phyloP scores from a whole-genome alignment of 1,139 yeast genomes.

The Debaryomyces psychrophilus region DNA sequence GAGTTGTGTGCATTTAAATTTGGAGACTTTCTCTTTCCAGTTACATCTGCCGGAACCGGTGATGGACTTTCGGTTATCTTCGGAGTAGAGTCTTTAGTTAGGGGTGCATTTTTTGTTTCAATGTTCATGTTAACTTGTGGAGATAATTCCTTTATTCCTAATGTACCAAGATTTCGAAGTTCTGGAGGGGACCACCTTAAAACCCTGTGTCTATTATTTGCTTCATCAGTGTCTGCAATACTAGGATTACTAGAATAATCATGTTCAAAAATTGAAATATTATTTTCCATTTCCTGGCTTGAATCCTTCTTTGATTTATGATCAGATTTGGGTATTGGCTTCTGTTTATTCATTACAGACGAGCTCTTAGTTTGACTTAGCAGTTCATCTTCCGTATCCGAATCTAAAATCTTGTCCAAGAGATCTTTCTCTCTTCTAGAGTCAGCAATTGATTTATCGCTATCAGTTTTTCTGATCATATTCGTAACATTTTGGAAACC shows the following conservation, averaged over 20 bases:
- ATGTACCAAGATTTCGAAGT: background rate
- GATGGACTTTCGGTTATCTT: background rate
- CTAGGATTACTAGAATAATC: no score
- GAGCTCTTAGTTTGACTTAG: background rate
- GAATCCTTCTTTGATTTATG: background rate
- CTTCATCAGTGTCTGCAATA: background rate
- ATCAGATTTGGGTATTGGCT: background rate
- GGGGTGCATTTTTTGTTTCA: background rate
- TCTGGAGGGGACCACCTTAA: background rate
- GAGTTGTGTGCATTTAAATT: background rate
- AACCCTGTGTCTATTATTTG: background rate
- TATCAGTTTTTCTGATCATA: constrained; percentile 35
- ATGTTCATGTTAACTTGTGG: background rate
- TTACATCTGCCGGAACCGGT: background rate
- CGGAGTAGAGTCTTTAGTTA: background rate
- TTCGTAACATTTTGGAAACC: constrained; percentile 66
- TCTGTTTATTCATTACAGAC: background rate
- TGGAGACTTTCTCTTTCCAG: background rate
- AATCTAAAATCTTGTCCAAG: constrained; percentile 28
- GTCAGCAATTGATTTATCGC: constrained; percentile 11
- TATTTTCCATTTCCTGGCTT: background rate
- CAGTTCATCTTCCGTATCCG: constrained; percentile 22
- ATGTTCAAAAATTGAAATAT: background rate
- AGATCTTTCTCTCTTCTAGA: constrained; percentile 18
- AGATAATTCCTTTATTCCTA: background rate